Base-by-base conservation (phyloP, 139 green algal genomes). In the Asterochloris erici region DNA sequence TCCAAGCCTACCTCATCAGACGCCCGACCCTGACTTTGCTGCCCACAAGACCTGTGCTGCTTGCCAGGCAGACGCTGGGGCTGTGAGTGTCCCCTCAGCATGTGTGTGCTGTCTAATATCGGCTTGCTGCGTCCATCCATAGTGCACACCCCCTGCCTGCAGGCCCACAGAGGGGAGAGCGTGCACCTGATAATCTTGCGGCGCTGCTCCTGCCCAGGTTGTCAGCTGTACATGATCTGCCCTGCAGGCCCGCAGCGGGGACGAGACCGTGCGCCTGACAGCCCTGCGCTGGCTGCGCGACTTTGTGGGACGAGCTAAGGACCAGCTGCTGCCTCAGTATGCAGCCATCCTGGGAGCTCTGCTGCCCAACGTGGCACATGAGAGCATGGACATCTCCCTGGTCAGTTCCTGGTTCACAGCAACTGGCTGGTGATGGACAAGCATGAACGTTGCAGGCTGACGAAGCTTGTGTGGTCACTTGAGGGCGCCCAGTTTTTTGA, bases 221-320 rank as follows among this genome's bases (percentile, higher is more conserved):
- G 38, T 54, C 38, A 54, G 38, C 38, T 6, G 2, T 54, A 54
- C 6, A 54, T 60, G 6, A 15, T 54, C 0, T 54, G 61, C 77
- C 38, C 38, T 6, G 38, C 47, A 63, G 14, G 79, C 80, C 9
- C 74, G 83, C 71, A 81, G 70, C 16, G 38, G 60, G n/a, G 94
- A 98, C 63, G 93, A 96, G 79, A 89, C 92, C 75, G 97, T 89
- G 0, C 91, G 90, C 54, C 90, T 96, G 47, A 98, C 94, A 1
- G 92, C 93, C 14, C 83, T 99, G 75, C 89, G 91, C 63, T 98
- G 95, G 95, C 77, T 83, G 63, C 90, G 81, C 60, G 88, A 92
- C 63, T 94, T 98, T 85, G 89, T 98, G 38, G 86, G 86, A 79
- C 82, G 92, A 70, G 92, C 86, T 16, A 84, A 84, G 9, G 71